Conservation (phyloP, 2,329 filamentous ascomycete species). For the Thielaviopsis euricoi region DNA sequence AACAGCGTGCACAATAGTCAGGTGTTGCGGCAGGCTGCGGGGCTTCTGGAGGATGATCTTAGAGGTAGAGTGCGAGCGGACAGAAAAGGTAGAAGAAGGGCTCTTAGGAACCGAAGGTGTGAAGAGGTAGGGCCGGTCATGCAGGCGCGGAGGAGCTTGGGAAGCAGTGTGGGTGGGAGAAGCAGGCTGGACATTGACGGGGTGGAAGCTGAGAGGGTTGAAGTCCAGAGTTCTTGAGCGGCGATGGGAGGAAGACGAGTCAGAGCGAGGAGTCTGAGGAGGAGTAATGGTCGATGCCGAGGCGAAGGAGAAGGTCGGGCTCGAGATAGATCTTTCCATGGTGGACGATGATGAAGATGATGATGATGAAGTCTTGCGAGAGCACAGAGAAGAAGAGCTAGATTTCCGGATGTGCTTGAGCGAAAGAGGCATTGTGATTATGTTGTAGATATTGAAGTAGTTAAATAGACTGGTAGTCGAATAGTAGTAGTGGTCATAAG, state of each 20-base stretch:
- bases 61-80: slow-evolving; percentile 8
- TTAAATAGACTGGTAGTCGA: not conserved
- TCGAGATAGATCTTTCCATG: slow-evolving; percentile 4
- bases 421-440: slow-evolving; percentile 7
- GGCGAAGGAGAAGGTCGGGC: slow-evolving; percentile 2
- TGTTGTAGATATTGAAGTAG: not conserved
- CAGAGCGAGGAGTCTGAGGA: not conserved
- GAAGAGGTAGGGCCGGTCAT: slow-evolving; percentile 11
- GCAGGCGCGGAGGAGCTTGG: slow-evolving; percentile 10
- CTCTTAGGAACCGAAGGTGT: slow-evolving; percentile 4
- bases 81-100: slow-evolving; percentile 9
- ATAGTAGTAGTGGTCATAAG: not conserved
- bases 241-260: slow-evolving; percentile 5
- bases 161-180: not conserved
- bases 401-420: slow-evolving; percentile 6
- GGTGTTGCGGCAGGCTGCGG: slow-evolving; percentile 6
- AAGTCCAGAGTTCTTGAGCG: slow-evolving; percentile 11
- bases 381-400: slow-evolving; percentile 6
- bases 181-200: not conserved
- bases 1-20: slow-evolving; percentile 10
- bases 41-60: slow-evolving; percentile 9
- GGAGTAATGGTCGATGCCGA: not conserved
- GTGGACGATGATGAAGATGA: slow-evolving; percentile 5
- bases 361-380: slow-evolving; percentile 3
- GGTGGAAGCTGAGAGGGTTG: slow-evolving; percentile 10